A percentile compares a stretch with the other conserved stretches of the same genome.
phyloP scores from a whole-genome alignment of 129 eudicot genomes.

The Arctium lappa region DNA sequence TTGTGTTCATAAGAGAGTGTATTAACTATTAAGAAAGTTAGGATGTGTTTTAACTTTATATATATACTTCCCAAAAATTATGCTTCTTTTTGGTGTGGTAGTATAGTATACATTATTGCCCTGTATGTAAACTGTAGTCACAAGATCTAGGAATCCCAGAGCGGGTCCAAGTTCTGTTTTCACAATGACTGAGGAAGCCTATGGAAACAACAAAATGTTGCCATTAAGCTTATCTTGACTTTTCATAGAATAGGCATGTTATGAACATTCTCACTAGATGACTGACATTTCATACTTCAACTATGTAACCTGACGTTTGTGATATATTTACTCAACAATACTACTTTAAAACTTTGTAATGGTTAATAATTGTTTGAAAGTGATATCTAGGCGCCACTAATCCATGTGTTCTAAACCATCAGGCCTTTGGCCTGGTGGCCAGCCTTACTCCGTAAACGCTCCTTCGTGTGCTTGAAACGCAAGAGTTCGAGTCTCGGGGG shows the following conservation, averaged over 20 bases:
- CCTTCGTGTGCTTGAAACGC: too few relatives aligned
- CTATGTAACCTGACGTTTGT: not conserved
- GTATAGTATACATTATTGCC: not conserved
- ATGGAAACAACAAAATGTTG: not conserved
- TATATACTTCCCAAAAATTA: not conserved
- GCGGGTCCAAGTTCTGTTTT: not conserved
- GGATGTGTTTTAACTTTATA: not conserved
- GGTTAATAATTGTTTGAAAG: not conserved
- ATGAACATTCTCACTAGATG: not conserved
- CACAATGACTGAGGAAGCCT: not conserved
- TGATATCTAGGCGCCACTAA: not conserved
- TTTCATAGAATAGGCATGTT: not conserved
- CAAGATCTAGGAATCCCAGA: not conserved
- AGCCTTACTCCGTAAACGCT: too few relatives aligned
- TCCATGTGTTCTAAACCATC: too few relatives aligned
- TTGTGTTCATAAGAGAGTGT: not conserved
- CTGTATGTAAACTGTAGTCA: not conserved
- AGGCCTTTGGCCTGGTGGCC: too few relatives aligned
- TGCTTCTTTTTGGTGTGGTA: not conserved
- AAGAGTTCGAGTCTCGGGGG: too few relatives aligned
- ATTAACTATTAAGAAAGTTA: not conserved
- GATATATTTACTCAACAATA: not conserved
- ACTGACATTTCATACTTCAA: not conserved
- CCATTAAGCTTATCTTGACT: not conserved
- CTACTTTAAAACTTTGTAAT: too few relatives aligned